Evolutionary conservation across 495 filamentous ascomycete species (phyloP), one percentile per base, ranked within the genome.

Genomic region (Trichocladium uniseriatum): DNA sequence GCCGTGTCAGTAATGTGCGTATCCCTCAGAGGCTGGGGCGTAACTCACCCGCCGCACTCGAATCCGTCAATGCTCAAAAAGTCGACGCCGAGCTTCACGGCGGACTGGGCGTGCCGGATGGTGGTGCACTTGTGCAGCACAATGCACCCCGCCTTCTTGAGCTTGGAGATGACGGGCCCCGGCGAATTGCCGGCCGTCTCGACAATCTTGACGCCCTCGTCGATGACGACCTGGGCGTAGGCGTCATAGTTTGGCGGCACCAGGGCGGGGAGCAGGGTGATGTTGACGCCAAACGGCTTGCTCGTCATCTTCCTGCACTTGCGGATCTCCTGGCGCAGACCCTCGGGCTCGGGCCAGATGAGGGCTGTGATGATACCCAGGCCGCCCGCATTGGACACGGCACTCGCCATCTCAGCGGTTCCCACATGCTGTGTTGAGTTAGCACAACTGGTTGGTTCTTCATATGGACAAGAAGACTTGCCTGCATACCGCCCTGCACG

Each of bases 51-150:
- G 19, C 89, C 92, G 67, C 92, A 98, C 68, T 98, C 92, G 57
- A 98, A 97, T 18, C 92, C 92, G 59, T 98, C 92, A 57, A 98
- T 97, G 27, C 81, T 87, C 29, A 98, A 70, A 68, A 98, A 98
- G 66, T 98, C 92, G 0, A 95, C 92, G 44, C 92, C 92, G 31
- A 97, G 81, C 69, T 94, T 95, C 51, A 95, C 79, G 37, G 92
- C 92, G 35, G 82, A 85, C 66, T 89, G 82, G 29, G 92, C 92
- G 60, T 98, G 92, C 18, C 91, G 73, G 66, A 98, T 90, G 1
- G 91, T 95, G 18, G 92, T 98, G 73, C 92, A 98, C 71, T 98
- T 98, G 75, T 98, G 92, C 39, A 98, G 76, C 56, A 98, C 80
- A 47, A 78, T 88, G 57, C 72, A 80, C 27, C 78, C 79, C 22